Conservation (phyloP, 495 filamentous ascomycete genomes). For the Parmelia sp. region DNA sequence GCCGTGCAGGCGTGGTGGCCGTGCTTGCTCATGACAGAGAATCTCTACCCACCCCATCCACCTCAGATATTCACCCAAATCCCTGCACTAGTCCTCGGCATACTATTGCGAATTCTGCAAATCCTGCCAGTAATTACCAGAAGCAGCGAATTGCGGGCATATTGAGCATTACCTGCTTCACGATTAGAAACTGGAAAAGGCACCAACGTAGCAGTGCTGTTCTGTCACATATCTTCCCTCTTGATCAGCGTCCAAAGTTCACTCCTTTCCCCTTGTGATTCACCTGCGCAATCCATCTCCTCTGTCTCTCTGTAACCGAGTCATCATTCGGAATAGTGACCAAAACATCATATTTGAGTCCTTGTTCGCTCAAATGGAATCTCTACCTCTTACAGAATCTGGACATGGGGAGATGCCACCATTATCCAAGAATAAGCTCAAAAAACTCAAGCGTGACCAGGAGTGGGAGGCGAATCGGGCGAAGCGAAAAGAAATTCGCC, state of each 20-base stretch:
- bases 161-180: neutral
- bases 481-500: conserved; percentile 62
- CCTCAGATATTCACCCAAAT: neutral
- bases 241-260: neutral
- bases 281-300: neutral
- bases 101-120: neutral
- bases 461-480: conserved; percentile 63
- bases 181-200: neutral
- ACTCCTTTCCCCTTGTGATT: neutral
- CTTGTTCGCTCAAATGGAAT: neutral
- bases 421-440: conserved; percentile 75
- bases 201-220: neutral
- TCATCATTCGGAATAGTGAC: neutral
- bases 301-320: neutral
- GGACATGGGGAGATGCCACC: conserved; percentile 1
- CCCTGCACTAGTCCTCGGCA: neutral
- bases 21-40: neutral
- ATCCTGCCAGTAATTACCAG: neutral
- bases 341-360: neutral
- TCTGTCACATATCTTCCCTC: neutral
- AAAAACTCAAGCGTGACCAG: conserved; percentile 60
- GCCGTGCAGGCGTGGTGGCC: too few species aligned
- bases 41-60: neutral
- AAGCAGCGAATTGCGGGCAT: neutral
- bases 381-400: conserved; percentile 1